A percentile compares a stretch with the other conserved stretches of the same genome.
These are phyloP conservation scores for Cladosporium sp. DNA, from an alignment of 2,329 filamentous ascomycete species.

Conservation along the genomic window DNA sequence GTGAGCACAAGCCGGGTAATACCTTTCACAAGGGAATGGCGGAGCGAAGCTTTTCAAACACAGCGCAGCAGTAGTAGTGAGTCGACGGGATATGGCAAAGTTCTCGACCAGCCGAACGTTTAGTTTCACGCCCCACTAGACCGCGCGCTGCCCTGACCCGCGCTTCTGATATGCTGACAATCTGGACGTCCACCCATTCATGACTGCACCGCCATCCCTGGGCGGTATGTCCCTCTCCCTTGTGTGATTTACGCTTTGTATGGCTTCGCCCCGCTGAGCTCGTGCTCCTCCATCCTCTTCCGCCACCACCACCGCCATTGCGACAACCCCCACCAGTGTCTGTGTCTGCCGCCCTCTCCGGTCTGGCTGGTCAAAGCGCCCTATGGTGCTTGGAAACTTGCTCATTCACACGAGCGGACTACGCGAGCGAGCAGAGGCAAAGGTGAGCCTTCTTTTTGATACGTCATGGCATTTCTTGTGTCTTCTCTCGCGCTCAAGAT, in stretches of 20 bases:
- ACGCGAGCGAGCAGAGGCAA: not conserved
- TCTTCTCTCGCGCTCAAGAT: conserved; percentile 16
- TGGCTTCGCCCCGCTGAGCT: not conserved
- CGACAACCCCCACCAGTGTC: not conserved
- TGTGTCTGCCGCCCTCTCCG: not conserved
- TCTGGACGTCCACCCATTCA: not conserved
- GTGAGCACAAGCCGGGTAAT: not conserved
- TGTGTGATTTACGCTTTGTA: not conserved
- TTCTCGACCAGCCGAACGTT: not conserved
- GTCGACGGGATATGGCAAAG: conserved; percentile 4
- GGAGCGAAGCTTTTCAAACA: not conserved
- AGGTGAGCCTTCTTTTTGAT: conserved; percentile 16
- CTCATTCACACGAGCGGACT: conserved; percentile 17
- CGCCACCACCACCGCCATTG: conserved; percentile 3
- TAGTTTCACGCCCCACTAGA: not conserved
- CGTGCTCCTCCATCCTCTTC: not conserved
- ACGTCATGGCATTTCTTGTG: conserved; percentile 16
- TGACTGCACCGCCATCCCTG: not conserved
- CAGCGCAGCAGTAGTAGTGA: not conserved
- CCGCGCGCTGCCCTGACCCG: not conserved
- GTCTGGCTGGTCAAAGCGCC: conserved; percentile 9
- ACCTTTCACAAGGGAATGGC: not conserved
- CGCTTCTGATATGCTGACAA: not conserved
- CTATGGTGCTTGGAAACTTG: conserved; percentile 20
- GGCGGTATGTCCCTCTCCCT: not conserved